Conservation (phyloP, 495 filamentous ascomycete genomes). For the Xylaria longipes region DNA sequence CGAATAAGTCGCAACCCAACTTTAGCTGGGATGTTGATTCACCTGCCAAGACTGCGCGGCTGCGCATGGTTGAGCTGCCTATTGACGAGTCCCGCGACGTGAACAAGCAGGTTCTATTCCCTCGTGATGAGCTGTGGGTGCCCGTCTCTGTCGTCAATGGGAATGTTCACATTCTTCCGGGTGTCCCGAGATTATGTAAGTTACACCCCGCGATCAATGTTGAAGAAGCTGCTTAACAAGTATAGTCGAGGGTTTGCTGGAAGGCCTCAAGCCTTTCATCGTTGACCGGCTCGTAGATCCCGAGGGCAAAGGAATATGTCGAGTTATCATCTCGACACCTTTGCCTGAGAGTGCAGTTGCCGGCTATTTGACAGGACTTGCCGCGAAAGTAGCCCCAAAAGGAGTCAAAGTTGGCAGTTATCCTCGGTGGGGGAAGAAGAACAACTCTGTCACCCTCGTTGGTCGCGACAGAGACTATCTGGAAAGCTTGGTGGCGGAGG, state of each 20-base stretch:
- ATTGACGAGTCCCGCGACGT: constrained; percentile 66
- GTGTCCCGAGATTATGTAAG: constrained; percentile 79
- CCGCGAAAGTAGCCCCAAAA: constrained; percentile 67
- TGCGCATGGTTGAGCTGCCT: constrained; percentile 89
- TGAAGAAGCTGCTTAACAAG: constrained; percentile 3
- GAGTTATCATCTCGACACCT: constrained; percentile 85
- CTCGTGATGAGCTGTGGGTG: constrained; percentile 86
- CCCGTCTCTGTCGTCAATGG: constrained; percentile 86
- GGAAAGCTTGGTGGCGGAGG: constrained; percentile 58
- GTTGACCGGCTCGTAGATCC: constrained; percentile 74
- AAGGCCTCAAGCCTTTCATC: constrained; percentile 73
- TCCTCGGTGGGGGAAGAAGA: constrained; percentile 85
- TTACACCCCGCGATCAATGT: neutral
- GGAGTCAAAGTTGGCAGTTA: constrained; percentile 97
- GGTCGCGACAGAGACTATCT: constrained; percentile 64
- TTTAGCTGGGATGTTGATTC: constrained; percentile 89
- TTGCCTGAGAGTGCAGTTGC: constrained; percentile 85
- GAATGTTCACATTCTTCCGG: constrained; percentile 92
- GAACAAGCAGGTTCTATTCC: constrained; percentile 75
- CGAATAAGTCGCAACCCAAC: constrained; percentile 70
- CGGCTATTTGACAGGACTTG: constrained; percentile 78
- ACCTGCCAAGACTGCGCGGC: constrained; percentile 75
- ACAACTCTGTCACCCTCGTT: constrained; percentile 91
- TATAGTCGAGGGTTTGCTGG: constrained; percentile 71
- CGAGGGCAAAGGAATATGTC: constrained; percentile 76